Evolutionary conservation across 75 land plant species (phyloP).

Genomic region (Chamaecyparis obtusa): DNA sequence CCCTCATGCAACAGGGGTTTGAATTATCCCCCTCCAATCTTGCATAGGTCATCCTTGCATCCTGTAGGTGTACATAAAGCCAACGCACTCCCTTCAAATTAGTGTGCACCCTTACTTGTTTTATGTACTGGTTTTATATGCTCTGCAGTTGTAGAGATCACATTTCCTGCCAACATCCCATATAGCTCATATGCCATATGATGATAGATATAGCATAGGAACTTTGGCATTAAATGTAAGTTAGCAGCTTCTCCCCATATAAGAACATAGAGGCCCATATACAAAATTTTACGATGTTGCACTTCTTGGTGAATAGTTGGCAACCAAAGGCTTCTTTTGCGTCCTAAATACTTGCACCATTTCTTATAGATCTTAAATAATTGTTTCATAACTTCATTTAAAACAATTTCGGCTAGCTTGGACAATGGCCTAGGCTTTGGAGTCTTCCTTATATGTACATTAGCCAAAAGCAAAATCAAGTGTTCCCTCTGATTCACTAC

Average conservation of each 20-base stretch:
- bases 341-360: conserved; percentile 70
- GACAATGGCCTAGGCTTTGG: conserved; percentile 69
- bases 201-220: conserved; percentile 96
- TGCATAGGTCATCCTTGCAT: too few species aligned
- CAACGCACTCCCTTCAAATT: too few species aligned
- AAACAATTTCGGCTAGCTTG: conserved; percentile 64
- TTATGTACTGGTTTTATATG: too few species aligned
- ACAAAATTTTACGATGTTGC: conserved; percentile 84
- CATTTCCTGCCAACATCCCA: too few species aligned
- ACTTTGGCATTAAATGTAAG: conserved; percentile 96
- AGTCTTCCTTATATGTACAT: conserved; percentile 78
- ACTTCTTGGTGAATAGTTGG: conserved; percentile 85
- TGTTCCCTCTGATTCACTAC: conserved; percentile 98
- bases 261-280: conserved; percentile 89
- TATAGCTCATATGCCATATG: too few species aligned
- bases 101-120: too few species aligned
- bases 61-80: too few species aligned
- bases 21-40: too few species aligned
- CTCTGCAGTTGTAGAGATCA: too few species aligned
- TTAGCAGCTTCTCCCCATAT: conserved; percentile 99
- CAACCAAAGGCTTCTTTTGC: conserved; percentile 47
- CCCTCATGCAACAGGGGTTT: too few species aligned
- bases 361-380: conserved; percentile 63
- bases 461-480: conserved; percentile 92
- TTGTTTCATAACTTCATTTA: conserved; percentile 59